Evolutionary conservation across 2,329 filamentous ascomycete genomes (phyloP), one percentile per base, ranked within the genome.

Genomic region (Aureobasidium namibiae): DNA sequence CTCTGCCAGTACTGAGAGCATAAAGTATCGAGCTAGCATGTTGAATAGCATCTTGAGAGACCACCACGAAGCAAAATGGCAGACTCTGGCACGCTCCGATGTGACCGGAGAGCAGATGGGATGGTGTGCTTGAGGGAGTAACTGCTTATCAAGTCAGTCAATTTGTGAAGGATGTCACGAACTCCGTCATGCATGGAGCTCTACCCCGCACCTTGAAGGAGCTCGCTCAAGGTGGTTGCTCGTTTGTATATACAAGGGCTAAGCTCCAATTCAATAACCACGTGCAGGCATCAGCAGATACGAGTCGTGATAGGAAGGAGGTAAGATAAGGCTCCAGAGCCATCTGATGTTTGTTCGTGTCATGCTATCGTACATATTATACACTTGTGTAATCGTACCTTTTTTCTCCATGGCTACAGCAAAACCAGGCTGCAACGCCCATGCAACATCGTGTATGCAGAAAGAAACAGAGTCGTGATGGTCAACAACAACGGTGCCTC

Each of bases 351-450:
- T 14, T 46, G n/a, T 46, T 36, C 29, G 50, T 23, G 7, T 34
- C 49, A 18, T 39, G 18, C 33, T 41, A 33, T 50, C 61, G 36
- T 56, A 36, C 34, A 49, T 48, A 24, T 44, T 60, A 39, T 61
- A 63, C 65, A 65, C 57, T 33, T 50, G 49, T 33, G 61, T 59
- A 38, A 9, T 57, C 42, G 31, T 57, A 18, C 36, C 14, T 21
- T 21, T 16, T 41, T 16, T 39, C 16, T n/a, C 31, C 39, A 10
- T 26, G 18, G 45, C 10, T 38, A 36, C 31, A 45, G 39, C 42
- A 46, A 56, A 26, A 45, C 31, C 39, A 36, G 42, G 41, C 53
- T 45, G 41, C 53, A 11, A 21, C 14, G 41, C 53, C 38, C 41
- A 57, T 57, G 29, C 53, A 36, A 26, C 34, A 16, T 29, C 31